Conservation (phyloP, 139 green algal genomes). For the Coelastrella sp. region DNA sequence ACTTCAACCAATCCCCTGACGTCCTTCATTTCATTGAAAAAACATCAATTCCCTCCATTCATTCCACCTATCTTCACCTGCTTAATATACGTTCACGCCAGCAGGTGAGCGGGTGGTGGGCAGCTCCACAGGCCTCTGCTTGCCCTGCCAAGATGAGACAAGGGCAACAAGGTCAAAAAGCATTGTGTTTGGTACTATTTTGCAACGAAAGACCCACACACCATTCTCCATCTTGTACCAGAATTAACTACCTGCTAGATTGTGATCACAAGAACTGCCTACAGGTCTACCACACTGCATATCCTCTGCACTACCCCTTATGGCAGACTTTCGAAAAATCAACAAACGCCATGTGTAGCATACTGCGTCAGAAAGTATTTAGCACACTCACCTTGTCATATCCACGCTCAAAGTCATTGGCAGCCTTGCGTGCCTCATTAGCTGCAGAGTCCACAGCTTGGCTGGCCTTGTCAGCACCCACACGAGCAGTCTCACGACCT, state of each 20-base stretch:
- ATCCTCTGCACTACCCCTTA: too few species aligned
- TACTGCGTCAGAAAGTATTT: too few species aligned
- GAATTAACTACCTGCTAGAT: too few species aligned
- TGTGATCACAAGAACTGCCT: too few species aligned
- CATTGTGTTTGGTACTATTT: not conserved
- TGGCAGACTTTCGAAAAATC: too few species aligned
- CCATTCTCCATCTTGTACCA: not conserved
- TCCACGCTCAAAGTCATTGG: constrained; percentile 8
- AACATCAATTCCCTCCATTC: too few species aligned
- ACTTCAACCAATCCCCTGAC: too few species aligned
- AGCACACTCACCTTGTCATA: constrained; percentile 40
- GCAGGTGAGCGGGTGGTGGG: not conserved
- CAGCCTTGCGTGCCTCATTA: not conserved
- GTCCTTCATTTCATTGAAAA: too few species aligned
- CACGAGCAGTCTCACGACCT: not conserved
- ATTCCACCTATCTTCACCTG: too few species aligned
- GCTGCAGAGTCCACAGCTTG: not conserved
- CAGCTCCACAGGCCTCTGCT: constrained; percentile 36
- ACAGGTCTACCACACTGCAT: too few species aligned
- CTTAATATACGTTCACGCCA: constrained; percentile 12
- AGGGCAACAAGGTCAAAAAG: not conserved
- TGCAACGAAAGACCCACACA: not conserved
- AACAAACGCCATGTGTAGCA: too few species aligned
- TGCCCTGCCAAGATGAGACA: constrained; percentile 22
- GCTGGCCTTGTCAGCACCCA: not conserved